A percentile compares a stretch with the other conserved stretches of the same genome.
Evolutionary conservation across 495 filamentous ascomycete species (phyloP).

Genomic region (Podospora pseudocomata): DNA sequence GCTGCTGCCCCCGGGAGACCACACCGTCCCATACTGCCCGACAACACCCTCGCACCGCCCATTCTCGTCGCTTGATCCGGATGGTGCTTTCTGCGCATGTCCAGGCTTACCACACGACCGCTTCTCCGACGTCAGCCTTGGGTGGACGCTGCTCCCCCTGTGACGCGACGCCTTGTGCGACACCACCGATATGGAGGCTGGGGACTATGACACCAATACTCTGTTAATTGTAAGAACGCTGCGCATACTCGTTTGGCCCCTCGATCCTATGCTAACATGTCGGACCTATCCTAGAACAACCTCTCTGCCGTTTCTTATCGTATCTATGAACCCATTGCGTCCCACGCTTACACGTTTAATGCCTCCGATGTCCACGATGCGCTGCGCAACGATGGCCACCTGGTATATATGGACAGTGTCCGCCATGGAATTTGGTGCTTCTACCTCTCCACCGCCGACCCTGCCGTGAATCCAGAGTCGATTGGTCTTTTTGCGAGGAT

Average conservation of each 20-base stretch:
- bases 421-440: constrained; percentile 53
- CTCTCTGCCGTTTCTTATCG: constrained; percentile 44
- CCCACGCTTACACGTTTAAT: constrained; percentile 38
- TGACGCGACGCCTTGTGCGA: constrained; percentile 19
- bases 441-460: constrained; percentile 36
- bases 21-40: constrained; percentile 1
- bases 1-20: constrained; percentile 4
- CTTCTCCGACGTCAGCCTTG: constrained; percentile 15
- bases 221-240: constrained; percentile 43
- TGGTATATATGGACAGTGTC: constrained; percentile 47
- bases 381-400: constrained; percentile 47
- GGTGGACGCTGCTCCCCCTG: constrained; percentile 26
- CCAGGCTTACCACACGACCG: constrained; percentile 14
- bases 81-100: constrained; percentile 20
- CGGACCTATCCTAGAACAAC: constrained; percentile 39
- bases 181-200: constrained; percentile 50
- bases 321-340: constrained; percentile 44
- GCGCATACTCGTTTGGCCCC: background rate
- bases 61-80: constrained; percentile 7
- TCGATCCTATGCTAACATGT: constrained; percentile 16
- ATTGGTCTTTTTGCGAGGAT: constrained; percentile 32
- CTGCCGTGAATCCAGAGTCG: constrained; percentile 25
- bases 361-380: constrained; percentile 43
- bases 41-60: constrained; percentile 1
- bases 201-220: constrained; percentile 53